phyloP scores from a whole-genome alignment of 2,329 filamentous ascomycete genomes.

The Aspergillus brunneoviolaceus region DNA sequence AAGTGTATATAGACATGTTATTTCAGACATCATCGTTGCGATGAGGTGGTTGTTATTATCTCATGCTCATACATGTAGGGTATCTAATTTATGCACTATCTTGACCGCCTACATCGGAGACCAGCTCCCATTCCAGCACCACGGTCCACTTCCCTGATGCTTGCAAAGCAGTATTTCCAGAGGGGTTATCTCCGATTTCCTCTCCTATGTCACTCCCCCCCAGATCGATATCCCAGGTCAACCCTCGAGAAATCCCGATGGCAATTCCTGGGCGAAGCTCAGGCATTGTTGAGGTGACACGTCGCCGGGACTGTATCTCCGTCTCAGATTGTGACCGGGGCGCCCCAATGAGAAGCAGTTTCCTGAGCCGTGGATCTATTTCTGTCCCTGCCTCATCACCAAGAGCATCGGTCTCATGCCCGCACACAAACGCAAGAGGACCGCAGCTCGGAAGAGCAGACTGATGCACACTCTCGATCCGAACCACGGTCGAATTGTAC shows the following conservation, averaged over 20 bases:
- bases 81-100: neutral
- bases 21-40: neutral
- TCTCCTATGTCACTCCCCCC: constrained; percentile 2
- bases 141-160: constrained; percentile 34
- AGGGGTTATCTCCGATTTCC: neutral
- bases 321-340: constrained; percentile 19
- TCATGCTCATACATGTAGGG: constrained; percentile 1
- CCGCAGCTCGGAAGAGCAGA: constrained; percentile 26
- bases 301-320: constrained; percentile 1
- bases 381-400: neutral
- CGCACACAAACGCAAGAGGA: constrained; percentile 26
- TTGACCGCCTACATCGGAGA: constrained; percentile 8
- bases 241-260: constrained; percentile 32
- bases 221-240: constrained; percentile 40
- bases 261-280: constrained; percentile 21
- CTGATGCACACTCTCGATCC: constrained; percentile 19
- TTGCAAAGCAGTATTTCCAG: neutral
- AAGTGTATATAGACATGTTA: constrained; percentile 1
- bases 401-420: constrained; percentile 5
- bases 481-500: constrained; percentile 22
- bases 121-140: constrained; percentile 43
- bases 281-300: neutral
- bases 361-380: neutral
- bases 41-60: neutral
- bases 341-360: constrained; percentile 31